Percentiles rank a stretch among this genome's conserved stretches.
Conservation (phyloP, 106 monocot species). For the Allium sativum region DNA sequence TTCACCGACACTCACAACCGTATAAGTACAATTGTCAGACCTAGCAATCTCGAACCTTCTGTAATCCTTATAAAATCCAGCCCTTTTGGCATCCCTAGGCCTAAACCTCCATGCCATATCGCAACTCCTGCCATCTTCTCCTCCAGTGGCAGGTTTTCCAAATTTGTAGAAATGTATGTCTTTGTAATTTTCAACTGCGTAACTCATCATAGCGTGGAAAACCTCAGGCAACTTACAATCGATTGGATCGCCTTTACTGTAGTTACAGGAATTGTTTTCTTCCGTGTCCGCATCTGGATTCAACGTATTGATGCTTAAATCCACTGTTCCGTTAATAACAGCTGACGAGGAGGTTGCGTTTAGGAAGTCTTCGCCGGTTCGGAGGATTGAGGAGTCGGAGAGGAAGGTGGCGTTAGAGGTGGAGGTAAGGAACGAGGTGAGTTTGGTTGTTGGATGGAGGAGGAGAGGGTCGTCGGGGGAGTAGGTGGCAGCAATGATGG, state of each 20-base stretch:
- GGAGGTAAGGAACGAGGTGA: constrained; percentile 48
- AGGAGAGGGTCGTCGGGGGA: constrained; percentile 55
- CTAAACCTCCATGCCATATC: constrained; percentile 95
- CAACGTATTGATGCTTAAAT: constrained; percentile 9
- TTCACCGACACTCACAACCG: constrained; percentile 50
- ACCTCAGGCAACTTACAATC: constrained; percentile 41
- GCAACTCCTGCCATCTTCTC: constrained; percentile 25
- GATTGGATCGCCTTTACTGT: constrained; percentile 7
- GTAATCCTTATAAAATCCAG: constrained; percentile 78
- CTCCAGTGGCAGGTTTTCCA: constrained; percentile 40
- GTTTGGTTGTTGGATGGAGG: constrained; percentile 33
- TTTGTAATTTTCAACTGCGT: constrained; percentile 58
- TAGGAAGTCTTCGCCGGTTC: constrained; percentile 53
- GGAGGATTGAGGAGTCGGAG: constrained; percentile 31
- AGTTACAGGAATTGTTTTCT: constrained; percentile 4
- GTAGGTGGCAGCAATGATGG: constrained; percentile 74
- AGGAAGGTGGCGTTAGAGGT: constrained; percentile 62
- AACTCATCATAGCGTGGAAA: constrained; percentile 67
- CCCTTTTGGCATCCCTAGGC: constrained; percentile 59
- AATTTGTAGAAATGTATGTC: constrained; percentile 79
- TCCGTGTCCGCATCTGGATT: background rate
- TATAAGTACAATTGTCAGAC: constrained; percentile 29
- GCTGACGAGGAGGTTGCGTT: constrained; percentile 8
- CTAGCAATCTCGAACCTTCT: constrained; percentile 56
- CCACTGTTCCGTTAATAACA: constrained; percentile 2